These are phyloP conservation scores for Heliamphora exappendiculata DNA, from an alignment of 148 eudicot species.

Conservation along the genomic window DNA sequence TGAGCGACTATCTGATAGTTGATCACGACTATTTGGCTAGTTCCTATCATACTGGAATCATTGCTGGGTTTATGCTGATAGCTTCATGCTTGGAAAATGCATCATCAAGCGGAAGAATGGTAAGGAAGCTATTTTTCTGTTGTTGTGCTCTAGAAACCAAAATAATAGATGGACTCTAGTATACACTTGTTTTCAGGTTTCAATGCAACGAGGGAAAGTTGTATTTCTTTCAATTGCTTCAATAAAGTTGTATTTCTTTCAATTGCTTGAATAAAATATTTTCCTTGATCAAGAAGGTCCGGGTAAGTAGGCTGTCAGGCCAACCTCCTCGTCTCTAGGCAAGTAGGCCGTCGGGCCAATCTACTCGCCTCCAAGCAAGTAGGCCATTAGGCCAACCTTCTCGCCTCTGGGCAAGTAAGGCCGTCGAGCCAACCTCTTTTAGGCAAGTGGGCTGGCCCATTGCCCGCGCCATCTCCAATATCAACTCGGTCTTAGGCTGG, in stretches of 20 bases:
- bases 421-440: too few species aligned
- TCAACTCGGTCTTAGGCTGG: too few species aligned
- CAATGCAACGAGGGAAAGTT: background rate
- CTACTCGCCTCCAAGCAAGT: too few species aligned
- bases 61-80: constrained; percentile 73
- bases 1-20: constrained; percentile 32
- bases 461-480: too few species aligned
- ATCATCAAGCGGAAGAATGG: constrained; percentile 45
- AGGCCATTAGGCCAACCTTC: too few species aligned
- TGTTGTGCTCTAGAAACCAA: background rate
- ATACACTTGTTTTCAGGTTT: background rate
- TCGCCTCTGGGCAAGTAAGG: too few species aligned
- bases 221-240: background rate
- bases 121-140: constrained; percentile 20
- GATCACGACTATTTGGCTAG: constrained; percentile 76
- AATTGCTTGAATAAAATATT: background rate
- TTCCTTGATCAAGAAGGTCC: background rate
- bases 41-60: constrained; percentile 76
- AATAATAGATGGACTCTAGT: background rate
- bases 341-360: too few species aligned
- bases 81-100: constrained; percentile 47
- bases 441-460: too few species aligned
- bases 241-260: background rate
- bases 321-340: too few species aligned
- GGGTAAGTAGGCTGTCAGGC: too few species aligned